Evolutionary conservation across 495 filamentous ascomycete genomes (phyloP).

Genomic region (Penicillium nucicola): DNA sequence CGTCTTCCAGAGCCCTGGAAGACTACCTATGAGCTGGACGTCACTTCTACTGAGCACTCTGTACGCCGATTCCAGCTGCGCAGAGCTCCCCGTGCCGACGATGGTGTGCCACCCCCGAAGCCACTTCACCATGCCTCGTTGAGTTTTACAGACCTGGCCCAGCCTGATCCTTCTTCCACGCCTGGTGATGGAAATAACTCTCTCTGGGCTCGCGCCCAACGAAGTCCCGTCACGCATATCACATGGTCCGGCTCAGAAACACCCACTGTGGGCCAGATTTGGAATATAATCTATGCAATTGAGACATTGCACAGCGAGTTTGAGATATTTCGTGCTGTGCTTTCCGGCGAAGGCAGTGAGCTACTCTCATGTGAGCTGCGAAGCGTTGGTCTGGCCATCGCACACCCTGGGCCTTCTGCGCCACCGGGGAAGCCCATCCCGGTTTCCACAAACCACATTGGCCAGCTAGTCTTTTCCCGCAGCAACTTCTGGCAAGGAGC

Average conservation of each 20-base stretch:
- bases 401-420: conserved; percentile 19
- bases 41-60: conserved; percentile 12
- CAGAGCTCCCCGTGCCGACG: conserved; percentile 12
- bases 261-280: conserved; percentile 52
- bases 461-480: conserved; percentile 19
- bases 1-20: conserved; percentile 24
- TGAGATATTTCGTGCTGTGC: conserved; percentile 15
- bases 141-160: conserved; percentile 15
- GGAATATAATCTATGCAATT: conserved; percentile 54
- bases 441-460: conserved; percentile 1
- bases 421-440: conserved; percentile 19
- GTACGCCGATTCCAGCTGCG: conserved; percentile 18
- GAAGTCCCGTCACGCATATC: conserved; percentile 26
- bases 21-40: conserved; percentile 17
- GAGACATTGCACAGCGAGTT: conserved; percentile 17
- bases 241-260: conserved; percentile 28
- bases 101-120: conserved; percentile 19
- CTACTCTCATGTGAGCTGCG: conserved; percentile 11
- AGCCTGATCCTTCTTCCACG: conserved; percentile 9
- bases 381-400: conserved; percentile 18
- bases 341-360: conserved; percentile 12
- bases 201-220: conserved; percentile 35
- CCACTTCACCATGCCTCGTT: conserved; percentile 22
- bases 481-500: conserved; percentile 26
- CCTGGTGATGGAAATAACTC: conserved; percentile 31